These are phyloP conservation scores for Spizellomyces punctatus DNA, from an alignment of 192 early-diverging fungal species.

Conservation along the genomic window DNA sequence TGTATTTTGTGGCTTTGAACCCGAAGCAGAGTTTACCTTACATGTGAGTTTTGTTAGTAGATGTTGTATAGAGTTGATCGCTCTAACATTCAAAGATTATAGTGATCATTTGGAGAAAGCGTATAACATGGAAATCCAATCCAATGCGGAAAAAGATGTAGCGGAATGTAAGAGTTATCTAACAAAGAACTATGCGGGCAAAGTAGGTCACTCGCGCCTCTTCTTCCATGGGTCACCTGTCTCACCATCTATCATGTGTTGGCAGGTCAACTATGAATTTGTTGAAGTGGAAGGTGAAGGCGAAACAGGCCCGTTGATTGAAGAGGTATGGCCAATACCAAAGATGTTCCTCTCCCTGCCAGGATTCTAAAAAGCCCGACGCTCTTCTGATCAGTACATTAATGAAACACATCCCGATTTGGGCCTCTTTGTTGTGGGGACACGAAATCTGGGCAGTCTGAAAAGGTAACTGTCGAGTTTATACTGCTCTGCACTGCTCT, in stretches of 20 bases:
- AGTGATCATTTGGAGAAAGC: constrained; percentile 39
- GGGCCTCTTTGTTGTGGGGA: constrained; percentile 33
- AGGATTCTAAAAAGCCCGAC: neutral
- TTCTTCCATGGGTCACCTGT: too few relatives aligned
- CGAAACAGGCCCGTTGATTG: constrained; percentile 38
- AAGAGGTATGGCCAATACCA: constrained; percentile 20
- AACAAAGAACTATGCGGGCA: neutral
- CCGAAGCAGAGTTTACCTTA: constrained; percentile 32
- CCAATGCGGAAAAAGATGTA: constrained; percentile 25
- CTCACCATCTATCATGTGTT: neutral
- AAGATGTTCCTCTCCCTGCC: neutral
- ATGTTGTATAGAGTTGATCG: neutral
- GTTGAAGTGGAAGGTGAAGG: constrained; percentile 37
- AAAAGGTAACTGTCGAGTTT: constrained; percentile 15
- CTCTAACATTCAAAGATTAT: neutral
- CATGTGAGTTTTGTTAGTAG: constrained; percentile 22
- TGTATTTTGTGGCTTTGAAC: constrained; percentile 35
- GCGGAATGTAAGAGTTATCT: constrained; percentile 28
- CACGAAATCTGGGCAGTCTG: constrained; percentile 25
- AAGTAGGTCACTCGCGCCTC: neutral
- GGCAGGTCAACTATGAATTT: constrained; percentile 32
- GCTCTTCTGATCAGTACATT: constrained; percentile 17
- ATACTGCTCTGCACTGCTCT: neutral
- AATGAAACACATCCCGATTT: constrained; percentile 28
- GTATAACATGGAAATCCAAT: constrained; percentile 40